Percentiles rank a stretch among this genome's conserved stretches.
Evolutionary conservation across 257 asterid species (phyloP).

Genomic region (Datura wrightii): DNA sequence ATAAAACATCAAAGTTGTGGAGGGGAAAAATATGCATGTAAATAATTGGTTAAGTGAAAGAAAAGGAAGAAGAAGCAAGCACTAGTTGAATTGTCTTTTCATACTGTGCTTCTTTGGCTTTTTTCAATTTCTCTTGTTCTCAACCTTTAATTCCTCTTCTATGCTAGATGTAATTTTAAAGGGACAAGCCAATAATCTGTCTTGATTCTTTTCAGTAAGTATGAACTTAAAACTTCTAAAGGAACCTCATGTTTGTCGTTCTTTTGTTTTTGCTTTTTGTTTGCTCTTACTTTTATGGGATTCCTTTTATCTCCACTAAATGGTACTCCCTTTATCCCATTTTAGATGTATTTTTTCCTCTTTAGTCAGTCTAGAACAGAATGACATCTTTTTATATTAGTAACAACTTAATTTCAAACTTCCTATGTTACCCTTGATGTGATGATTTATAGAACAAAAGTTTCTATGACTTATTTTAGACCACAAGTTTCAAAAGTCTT

Average conservation of each 20-base stretch:
- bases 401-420: neutral
- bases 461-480: neutral
- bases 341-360: neutral
- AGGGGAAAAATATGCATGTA: neutral
- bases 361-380: neutral
- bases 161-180: neutral
- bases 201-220: constrained; percentile 1
- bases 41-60: neutral
- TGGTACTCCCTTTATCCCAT: neutral
- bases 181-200: neutral
- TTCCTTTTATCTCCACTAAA: constrained; percentile 11
- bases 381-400: neutral
- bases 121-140: neutral
- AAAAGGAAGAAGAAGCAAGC: neutral
- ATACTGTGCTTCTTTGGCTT: neutral
- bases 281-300: neutral
- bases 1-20: neutral
- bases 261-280: neutral
- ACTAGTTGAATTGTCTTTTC: neutral
- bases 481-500: neutral
- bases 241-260: neutral
- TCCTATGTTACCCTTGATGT: neutral
- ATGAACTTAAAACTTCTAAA: neutral
- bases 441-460: neutral
- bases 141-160: neutral